Evolutionary conservation across 306 rosid genomes (phyloP).

Genomic region (Rosa persica): DNA sequence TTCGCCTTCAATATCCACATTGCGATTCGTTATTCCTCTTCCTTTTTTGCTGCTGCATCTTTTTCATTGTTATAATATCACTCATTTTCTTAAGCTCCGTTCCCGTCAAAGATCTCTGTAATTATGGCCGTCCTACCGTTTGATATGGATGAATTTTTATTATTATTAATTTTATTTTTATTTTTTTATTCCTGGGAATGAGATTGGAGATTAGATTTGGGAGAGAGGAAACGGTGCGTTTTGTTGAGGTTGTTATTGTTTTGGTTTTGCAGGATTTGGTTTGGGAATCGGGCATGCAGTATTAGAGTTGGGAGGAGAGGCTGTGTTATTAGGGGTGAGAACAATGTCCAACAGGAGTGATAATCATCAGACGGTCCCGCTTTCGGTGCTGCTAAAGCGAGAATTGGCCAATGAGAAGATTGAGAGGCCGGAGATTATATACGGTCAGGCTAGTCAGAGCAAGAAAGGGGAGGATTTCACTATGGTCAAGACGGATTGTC

Average conservation of each 20-base stretch:
- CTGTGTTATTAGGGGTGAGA: constrained; percentile 18
- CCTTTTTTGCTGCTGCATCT: not conserved
- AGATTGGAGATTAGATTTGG: constrained; percentile 13
- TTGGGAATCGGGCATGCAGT: constrained; percentile 31
- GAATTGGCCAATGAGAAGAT: constrained; percentile 84
- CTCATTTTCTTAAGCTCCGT: not conserved
- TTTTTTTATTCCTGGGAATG: not conserved
- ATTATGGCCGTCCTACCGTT: constrained; percentile 5
- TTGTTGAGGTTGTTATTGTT: not conserved
- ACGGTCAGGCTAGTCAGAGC: constrained; percentile 90
- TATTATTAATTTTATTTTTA: too few species aligned
- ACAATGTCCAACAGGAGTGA: constrained; percentile 76
- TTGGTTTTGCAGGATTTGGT: constrained; percentile 32
- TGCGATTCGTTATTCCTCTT: not conserved
- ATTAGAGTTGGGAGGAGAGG: constrained; percentile 30
- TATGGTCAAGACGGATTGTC: constrained; percentile 74
- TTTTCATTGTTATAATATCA: not conserved
- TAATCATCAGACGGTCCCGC: constrained; percentile 77
- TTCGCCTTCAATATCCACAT: not conserved
- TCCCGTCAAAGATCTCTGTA: constrained; percentile 18
- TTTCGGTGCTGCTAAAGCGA: constrained; percentile 87
- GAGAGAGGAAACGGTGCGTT: constrained; percentile 9
- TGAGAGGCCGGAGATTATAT: constrained; percentile 81
- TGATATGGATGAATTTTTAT: not conserved
- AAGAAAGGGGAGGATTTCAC: constrained; percentile 97